Percentiles rank a stretch among this genome's conserved stretches.
Conservation (phyloP, 139 green algal species). For the Chlorella vulgaris region DNA sequence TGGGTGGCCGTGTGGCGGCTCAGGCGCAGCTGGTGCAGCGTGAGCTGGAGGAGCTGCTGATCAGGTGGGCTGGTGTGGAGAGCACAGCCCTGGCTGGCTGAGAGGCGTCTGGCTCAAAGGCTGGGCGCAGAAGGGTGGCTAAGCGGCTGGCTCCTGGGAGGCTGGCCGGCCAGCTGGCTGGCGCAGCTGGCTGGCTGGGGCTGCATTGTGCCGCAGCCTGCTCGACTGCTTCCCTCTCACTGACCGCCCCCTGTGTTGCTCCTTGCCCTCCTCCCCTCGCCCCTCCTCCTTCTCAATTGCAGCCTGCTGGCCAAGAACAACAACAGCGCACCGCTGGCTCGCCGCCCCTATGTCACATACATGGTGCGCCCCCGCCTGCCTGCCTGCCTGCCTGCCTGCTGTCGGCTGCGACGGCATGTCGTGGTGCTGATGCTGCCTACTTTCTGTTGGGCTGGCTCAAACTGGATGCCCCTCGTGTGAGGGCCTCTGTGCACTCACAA, state of each 20-base stretch:
- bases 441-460: no score
- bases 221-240: neutral
- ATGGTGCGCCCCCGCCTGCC: neutral
- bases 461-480: no score
- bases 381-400: neutral
- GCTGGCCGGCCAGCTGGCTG: no score
- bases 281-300: neutral
- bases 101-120: no score
- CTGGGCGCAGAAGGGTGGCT: no score
- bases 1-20: neutral
- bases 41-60: slow-evolving; percentile 27
- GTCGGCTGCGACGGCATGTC: no score
- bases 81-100: no score
- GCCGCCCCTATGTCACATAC: slow-evolving; percentile 33
- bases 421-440: no score
- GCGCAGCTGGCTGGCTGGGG: no score
- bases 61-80: slow-evolving; percentile 1
- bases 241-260: neutral
- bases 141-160: no score
- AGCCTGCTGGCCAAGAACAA: slow-evolving; percentile 28
- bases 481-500: no score
- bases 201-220: no score
- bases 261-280: neutral
- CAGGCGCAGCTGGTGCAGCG: neutral
- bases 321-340: slow-evolving; percentile 21